phyloP scores from a whole-genome alignment of 225 moss, liverwort and hornwort species.

The Anthoceros angustus region DNA sequence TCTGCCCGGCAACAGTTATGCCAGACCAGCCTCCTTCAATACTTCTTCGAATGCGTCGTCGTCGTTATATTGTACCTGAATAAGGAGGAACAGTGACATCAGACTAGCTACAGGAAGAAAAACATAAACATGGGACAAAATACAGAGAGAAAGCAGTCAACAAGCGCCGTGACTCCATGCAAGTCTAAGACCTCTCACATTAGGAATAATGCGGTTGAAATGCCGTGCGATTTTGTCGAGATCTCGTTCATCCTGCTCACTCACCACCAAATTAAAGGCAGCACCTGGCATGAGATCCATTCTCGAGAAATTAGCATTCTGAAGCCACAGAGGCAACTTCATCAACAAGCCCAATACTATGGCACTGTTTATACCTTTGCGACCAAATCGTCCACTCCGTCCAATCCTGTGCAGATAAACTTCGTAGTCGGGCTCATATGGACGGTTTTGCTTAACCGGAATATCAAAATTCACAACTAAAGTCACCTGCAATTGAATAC shows the following conservation, averaged over 20 bases:
- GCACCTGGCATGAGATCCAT: slow-evolving; percentile 37
- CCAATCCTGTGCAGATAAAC: slow-evolving; percentile 94
- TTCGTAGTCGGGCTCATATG: slow-evolving; percentile 58
- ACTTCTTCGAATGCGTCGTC: slow-evolving; percentile 71
- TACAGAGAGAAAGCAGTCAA: neutral
- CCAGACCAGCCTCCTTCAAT: slow-evolving; percentile 74
- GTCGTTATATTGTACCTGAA: slow-evolving; percentile 83
- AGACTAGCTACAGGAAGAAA: neutral
- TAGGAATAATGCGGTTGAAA: slow-evolving; percentile 51
- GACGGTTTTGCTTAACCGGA: slow-evolving; percentile 37
- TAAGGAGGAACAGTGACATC: neutral
- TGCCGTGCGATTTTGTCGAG: slow-evolving; percentile 52
- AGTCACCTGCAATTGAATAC: slow-evolving; percentile 41
- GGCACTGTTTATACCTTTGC: slow-evolving; percentile 40
- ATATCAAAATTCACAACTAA: slow-evolving; percentile 84
- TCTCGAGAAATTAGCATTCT: neutral
- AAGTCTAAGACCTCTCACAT: slow-evolving; percentile 20
- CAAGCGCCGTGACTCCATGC: neutral
- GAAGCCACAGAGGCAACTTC: neutral
- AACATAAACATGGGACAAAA: neutral
- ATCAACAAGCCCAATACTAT: neutral
- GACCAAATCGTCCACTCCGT: slow-evolving; percentile 85
- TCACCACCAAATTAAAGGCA: slow-evolving; percentile 68
- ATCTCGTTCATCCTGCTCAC: slow-evolving; percentile 46
- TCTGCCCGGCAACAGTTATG: slow-evolving; percentile 13